Conservation (phyloP, 73 alveolate genomes). For the Uronychia setigera region DNA sequence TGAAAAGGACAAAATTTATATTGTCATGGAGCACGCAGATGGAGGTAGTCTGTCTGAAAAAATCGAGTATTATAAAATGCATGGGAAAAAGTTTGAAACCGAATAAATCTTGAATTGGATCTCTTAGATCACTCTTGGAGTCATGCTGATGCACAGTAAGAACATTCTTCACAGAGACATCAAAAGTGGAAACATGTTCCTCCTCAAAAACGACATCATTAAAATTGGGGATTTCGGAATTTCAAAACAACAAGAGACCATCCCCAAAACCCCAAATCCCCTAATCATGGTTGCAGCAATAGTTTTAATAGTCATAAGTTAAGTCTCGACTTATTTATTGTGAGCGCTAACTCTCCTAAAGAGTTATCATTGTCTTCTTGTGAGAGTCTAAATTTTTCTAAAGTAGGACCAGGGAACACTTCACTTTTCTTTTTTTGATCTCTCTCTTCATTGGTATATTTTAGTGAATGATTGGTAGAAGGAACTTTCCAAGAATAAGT, state of each 20-base stretch:
- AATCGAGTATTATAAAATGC: constrained; percentile 62
- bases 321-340: too few species aligned
- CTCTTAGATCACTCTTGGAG: constrained; percentile 90
- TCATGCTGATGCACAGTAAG: constrained; percentile 94
- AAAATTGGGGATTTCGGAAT: constrained; percentile 99
- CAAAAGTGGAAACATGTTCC: constrained; percentile 87
- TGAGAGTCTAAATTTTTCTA: too few species aligned
- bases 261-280: constrained; percentile 80
- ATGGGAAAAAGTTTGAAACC: constrained; percentile 72
- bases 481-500: too few species aligned
- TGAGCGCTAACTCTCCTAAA: too few species aligned
- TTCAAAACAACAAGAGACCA: constrained; percentile 89
- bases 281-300: too few species aligned
- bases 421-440: too few species aligned
- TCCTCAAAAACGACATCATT: constrained; percentile 77
- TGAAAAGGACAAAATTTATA: constrained; percentile 85
- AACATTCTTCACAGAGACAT: constrained; percentile 96
- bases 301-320: too few species aligned
- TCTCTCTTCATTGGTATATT: too few species aligned
- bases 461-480: too few species aligned
- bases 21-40: constrained; percentile 97
- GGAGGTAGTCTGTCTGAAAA: constrained; percentile 93
- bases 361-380: too few species aligned
- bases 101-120: constrained; percentile 84
- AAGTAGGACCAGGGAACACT: too few species aligned